Evolutionary conservation across 352 stramenopile species (phyloP).

Genomic region (Globisporangium cylindrosporum): DNA sequence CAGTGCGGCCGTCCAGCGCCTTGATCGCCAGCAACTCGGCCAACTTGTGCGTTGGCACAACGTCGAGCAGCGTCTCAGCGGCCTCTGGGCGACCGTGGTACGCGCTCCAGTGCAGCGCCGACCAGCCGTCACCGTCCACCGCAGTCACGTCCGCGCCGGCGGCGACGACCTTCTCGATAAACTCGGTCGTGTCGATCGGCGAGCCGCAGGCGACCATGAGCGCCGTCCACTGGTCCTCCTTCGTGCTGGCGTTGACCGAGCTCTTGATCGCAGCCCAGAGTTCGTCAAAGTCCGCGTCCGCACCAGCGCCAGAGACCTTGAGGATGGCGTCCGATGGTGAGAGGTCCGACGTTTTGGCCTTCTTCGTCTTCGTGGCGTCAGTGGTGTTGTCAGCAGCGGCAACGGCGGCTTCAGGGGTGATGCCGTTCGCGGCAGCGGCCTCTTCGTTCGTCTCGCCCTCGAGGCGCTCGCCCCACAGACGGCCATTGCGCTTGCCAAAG

Average conservation of each 20-base stretch:
- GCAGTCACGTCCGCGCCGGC: constrained; percentile 55
- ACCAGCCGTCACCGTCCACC: constrained; percentile 75
- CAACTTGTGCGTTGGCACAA: constrained; percentile 27
- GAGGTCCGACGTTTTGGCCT: constrained; percentile 23
- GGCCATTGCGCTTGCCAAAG: constrained; percentile 52
- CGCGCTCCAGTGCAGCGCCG: constrained; percentile 79
- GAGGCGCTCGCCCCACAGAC: constrained; percentile 79
- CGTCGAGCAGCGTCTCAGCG: constrained; percentile 55
- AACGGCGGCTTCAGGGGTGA: constrained; percentile 9
- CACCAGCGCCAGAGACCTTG: constrained; percentile 51
- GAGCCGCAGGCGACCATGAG: constrained; percentile 83
- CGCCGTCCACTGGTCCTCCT: constrained; percentile 75
- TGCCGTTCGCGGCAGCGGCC: constrained; percentile 29
- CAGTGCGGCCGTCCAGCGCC: constrained; percentile 62
- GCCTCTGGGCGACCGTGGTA: constrained; percentile 79
- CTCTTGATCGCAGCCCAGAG: constrained; percentile 60
- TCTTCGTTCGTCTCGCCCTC: constrained; percentile 72
- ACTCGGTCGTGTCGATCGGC: constrained; percentile 77
- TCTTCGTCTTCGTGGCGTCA: constrained; percentile 17
- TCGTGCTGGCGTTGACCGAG: constrained; percentile 63
- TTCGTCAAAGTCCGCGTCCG: constrained; percentile 71
- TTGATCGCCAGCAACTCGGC: constrained; percentile 45
- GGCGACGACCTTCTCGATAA: constrained; percentile 59
- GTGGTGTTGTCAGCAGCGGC: constrained; percentile 7
- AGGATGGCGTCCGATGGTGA: constrained; percentile 58